A percentile compares a stretch with the other conserved stretches of the same genome.
phyloP scores from a whole-genome alignment of 148 eudicot species.

The Vaccinium corymbosum region DNA sequence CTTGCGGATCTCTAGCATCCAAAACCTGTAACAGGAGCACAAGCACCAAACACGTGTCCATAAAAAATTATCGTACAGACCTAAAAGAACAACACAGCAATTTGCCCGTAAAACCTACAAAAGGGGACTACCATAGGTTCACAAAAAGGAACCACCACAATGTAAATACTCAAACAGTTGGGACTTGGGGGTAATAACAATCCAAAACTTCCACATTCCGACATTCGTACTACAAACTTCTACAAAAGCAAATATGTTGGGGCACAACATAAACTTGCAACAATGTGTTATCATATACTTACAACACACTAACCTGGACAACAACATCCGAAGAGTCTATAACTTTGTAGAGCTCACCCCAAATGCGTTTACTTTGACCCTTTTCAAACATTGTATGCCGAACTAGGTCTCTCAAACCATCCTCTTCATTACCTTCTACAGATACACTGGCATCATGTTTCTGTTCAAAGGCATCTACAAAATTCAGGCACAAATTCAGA shows the following conservation, averaged over 20 bases:
- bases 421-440: constrained; percentile 57
- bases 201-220: background rate
- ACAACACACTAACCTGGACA: constrained; percentile 61
- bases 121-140: background rate
- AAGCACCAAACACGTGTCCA: background rate
- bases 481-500: background rate
- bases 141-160: background rate
- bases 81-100: background rate
- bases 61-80: background rate
- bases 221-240: background rate
- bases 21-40: constrained; percentile 48
- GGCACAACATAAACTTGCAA: background rate
- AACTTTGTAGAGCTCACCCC: constrained; percentile 98
- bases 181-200: background rate
- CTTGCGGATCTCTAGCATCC: constrained; percentile 97
- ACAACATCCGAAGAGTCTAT: constrained; percentile 95
- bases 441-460: constrained; percentile 40
- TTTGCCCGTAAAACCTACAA: background rate
- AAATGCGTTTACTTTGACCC: constrained; percentile 99
- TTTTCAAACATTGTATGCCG: constrained; percentile 95
- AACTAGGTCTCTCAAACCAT: constrained; percentile 93
- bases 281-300: background rate
- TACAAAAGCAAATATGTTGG: background rate
- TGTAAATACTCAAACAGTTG: background rate
- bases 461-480: constrained; percentile 69